Evolutionary conservation across 1,284 basidiomycete species (phyloP), one percentile per base, ranked within the genome.

Genomic region (Rhodotorula sp.): DNA sequence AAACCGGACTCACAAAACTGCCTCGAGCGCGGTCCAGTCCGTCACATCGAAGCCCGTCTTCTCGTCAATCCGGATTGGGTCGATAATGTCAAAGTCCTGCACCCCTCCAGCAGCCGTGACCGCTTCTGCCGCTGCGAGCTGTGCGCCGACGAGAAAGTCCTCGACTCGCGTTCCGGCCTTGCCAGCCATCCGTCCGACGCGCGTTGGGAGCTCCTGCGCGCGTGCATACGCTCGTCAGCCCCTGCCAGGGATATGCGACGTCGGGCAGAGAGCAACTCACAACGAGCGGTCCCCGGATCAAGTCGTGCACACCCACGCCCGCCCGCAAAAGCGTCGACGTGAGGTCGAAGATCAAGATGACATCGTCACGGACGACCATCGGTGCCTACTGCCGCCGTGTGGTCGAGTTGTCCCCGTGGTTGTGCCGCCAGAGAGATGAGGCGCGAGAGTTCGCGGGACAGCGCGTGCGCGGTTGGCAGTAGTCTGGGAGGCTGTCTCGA

Each of bases 21-120:
- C 94, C 79, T 94, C 92, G 53, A 92, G 88, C 74, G 94, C 94
- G n/a, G 85, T 85, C 88, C 90, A 97, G 79, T 97, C 91, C 52
- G 81, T 82, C 57, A 94, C 83, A 74, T 86, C 84, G 10, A 87
- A 89, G 40, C 89, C 86, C 7, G 51, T 26, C 66, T 86, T 85
- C 77, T 55, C 48, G 40, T 69, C 69, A 2, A 71, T 44, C 46
- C 61, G 34, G 16, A 97, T 92, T 1, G 94, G 93, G 89, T 90
- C 94, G 53, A 87, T 89, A 28, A 94, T 80, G 28, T 86, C 82
- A 24, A 66, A 61, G 20, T 64, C 46, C 37, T 34, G 28, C 94
- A 80, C 58, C 89, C 87, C 65, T 90, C 88, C 60, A 6, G 60
- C 60, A 9, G 24, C 87, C 88, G 44, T 54, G 51, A 62, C 52